Base-by-base conservation (phyloP, 441 rosid genomes). In the Aquilaria agallochum region DNA sequence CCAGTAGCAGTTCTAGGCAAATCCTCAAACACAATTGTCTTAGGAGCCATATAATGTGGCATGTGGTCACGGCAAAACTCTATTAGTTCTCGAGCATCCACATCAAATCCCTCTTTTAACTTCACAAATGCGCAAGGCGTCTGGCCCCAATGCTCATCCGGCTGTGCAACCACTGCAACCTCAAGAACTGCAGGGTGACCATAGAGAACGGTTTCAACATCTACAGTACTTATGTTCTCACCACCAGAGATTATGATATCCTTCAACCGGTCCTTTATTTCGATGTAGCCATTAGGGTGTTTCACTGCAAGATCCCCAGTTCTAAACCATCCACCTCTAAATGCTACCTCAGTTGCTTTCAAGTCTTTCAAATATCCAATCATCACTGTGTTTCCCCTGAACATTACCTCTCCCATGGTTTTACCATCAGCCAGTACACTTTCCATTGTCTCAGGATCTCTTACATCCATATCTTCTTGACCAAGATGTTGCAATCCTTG, bases 1-100 rank as follows among this genome's bases (percentile, higher is more conserved):
- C 97, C 96, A 0, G 97, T 88, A 11, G 96, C 82, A 30, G 96
- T 91, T 72, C 77, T 87, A 2, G 94, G 96, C 69, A 91, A 56
- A 34, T 88, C 89, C 46, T 72, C 72, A 31, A 83, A 91, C 12
- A 86, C 61, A 15, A 91, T 65, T 0, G 90, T 83, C 62, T 77
- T 74, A 42, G 97, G 96, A 14, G 92, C 83, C 96, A 91, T 91
- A 62, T 75, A 91, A 62, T 74, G 97, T 1, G 96, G 92, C 65
- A 86, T 65, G 46, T 57, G 80, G 57, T 75, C 79, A 56, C 90
- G 60, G 50, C 87, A 91, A 56, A 75, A 85, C 62, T 56, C 58
- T 31, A 91, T 83, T 33, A 91, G 71, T 63, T 88, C 90, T 47
- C 72, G 70, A 4, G 81, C 78, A 46, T 56, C 54, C 1, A 60